Conservation (phyloP, 2,329 filamentous ascomycete species). For the Botrytis porri region DNA sequence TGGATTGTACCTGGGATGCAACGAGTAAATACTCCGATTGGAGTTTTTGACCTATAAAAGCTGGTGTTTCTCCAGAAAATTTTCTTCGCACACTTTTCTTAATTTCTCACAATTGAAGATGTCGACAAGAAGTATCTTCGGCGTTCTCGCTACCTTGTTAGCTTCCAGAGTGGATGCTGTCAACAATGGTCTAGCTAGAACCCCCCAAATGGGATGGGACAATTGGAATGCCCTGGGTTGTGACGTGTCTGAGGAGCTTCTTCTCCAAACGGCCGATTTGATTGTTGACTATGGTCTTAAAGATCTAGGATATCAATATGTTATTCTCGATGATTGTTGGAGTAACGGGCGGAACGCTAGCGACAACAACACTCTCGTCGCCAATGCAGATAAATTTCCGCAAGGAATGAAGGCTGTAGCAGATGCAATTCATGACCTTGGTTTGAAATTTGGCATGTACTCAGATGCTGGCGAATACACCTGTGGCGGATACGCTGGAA, state of each 20-base stretch:
- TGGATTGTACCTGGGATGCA: neutral
- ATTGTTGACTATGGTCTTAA: slow-evolving; percentile 50
- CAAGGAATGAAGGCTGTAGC: slow-evolving; percentile 48
- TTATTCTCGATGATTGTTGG: slow-evolving; percentile 56
- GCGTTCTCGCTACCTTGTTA: slow-evolving; percentile 23
- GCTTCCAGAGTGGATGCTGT: slow-evolving; percentile 31
- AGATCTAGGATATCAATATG: slow-evolving; percentile 55
- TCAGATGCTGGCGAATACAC: slow-evolving; percentile 45
- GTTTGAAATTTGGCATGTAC: slow-evolving; percentile 54
- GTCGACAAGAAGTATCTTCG: slow-evolving; percentile 11
- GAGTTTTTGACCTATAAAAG: neutral
- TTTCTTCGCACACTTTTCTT: neutral
- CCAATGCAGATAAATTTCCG: slow-evolving; percentile 45
- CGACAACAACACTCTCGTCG: slow-evolving; percentile 43
- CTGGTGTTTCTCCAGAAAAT: neutral
- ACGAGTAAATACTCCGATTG: neutral
- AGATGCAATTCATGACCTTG: slow-evolving; percentile 47
- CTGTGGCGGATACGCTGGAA: slow-evolving; percentile 44
- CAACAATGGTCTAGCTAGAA: slow-evolving; percentile 43
- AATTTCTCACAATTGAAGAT: neutral
- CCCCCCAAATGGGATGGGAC: slow-evolving; percentile 44
- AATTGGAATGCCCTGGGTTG: slow-evolving; percentile 53
- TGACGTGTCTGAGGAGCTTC: slow-evolving; percentile 49
- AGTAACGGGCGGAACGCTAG: slow-evolving; percentile 43
- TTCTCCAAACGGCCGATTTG: slow-evolving; percentile 47